Base-by-base conservation (phyloP, 2,329 filamentous ascomycete species). In the Pseudocercospora musae region DNA sequence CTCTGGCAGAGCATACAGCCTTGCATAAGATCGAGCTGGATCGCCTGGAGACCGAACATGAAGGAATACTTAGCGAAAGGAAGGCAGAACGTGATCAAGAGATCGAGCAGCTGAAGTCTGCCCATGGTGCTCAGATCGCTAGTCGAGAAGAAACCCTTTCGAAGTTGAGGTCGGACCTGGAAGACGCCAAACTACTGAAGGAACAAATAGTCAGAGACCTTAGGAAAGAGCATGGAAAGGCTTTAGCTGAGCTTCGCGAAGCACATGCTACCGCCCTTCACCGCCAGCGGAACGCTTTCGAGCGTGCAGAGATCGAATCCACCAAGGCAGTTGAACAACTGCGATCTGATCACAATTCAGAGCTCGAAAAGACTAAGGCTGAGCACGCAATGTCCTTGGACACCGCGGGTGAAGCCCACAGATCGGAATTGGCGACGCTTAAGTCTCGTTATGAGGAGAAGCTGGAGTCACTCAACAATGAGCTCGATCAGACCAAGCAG, bases 401-500 rank as follows among this genome's bases (percentile, higher is more conserved):
- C 20, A 52, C 15, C 23, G 55, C 57, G 3, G 33, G 58, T 31
- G 40, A 59, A 11, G 42, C 25, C 6, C 60, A 66, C 27, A 56
- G 9, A 11, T 50, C 54, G 6, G 56, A 63, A 52, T 44, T 64
- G 3, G 62, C 59, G 46, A 49, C 42, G 31, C 33, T 61, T 42
- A 63, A 31, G 27, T 37, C 52, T 23, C 40, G 44, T n/a, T 49
- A 59, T 49, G 54, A 60, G n/a, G 54, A 40, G 20, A 54, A 53
- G 49, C 50, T 65, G n/a, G 46, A 31, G 2, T 42, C 40, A 57
- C 40, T 61, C 29, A 62, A 54, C 25, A 46, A 53, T 21, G 52
- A 61, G 48, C 58, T 64, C 15, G 21, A 33, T 23, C 18, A 64
- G 46, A 48, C 55, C 21, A 21, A 25, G 20, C 44, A 52, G 27